Conservation (phyloP, 163 green algal genomes). For the Picocystis sp. region DNA sequence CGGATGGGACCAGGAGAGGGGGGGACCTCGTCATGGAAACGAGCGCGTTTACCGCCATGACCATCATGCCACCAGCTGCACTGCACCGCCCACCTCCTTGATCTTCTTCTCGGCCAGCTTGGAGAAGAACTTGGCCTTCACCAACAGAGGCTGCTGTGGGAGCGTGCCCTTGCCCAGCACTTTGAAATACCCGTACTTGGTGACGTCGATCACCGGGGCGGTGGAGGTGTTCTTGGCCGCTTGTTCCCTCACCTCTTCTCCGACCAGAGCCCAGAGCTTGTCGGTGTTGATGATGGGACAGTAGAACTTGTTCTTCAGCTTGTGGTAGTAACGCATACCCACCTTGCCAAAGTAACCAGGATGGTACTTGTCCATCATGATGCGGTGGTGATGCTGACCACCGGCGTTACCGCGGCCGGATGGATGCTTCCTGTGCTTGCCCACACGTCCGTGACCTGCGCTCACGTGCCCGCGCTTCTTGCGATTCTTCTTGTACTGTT, state of each 20-base stretch:
- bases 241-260: constrained; percentile 52
- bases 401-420: constrained; percentile 92
- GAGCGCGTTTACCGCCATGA: no score
- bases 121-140: constrained; percentile 93
- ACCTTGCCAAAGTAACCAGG: constrained; percentile 48
- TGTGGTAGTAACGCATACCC: constrained; percentile 95
- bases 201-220: constrained; percentile 89
- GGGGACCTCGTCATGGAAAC: no score
- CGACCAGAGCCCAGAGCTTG: constrained; percentile 83
- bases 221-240: constrained; percentile 54
- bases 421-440: constrained; percentile 98
- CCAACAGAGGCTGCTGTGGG: constrained; percentile 80
- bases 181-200: constrained; percentile 65
- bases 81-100: constrained; percentile 76
- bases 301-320: constrained; percentile 84
- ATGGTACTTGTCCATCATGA: constrained; percentile 91
- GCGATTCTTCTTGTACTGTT: constrained; percentile 63
- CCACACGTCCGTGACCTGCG: constrained; percentile 88
- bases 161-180: constrained; percentile 90
- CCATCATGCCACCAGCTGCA: constrained; percentile 48
- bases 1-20: no score
- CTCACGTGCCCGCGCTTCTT: constrained; percentile 96
- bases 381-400: constrained; percentile 97
- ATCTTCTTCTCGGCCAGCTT: constrained; percentile 98
- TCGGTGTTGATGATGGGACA: constrained; percentile 94